Percentiles rank a stretch among this genome's conserved stretches.
Evolutionary conservation across 495 filamentous ascomycete genomes (phyloP).

Genomic region (Hypomontagnella submonticulosa): DNA sequence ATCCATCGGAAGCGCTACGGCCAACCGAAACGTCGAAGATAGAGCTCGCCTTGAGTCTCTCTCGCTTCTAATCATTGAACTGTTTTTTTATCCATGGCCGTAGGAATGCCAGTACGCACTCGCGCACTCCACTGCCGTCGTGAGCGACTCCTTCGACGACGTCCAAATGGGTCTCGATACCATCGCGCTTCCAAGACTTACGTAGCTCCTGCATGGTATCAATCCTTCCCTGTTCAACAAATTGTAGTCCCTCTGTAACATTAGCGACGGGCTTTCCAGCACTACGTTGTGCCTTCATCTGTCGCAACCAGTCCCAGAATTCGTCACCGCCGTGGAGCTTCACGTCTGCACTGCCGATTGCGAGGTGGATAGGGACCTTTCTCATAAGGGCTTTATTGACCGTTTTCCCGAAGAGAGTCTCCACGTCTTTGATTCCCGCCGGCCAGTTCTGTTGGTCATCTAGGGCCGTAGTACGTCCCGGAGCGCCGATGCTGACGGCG

Average conservation of each 20-base stretch:
- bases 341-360: conserved; percentile 38
- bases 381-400: conserved; percentile 35
- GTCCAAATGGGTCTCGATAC: conserved; percentile 34
- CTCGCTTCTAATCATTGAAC: neutral
- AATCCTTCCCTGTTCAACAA: conserved; percentile 26
- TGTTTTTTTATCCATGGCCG: conserved; percentile 20
- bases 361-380: conserved; percentile 42
- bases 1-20: too few species aligned
- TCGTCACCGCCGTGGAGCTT: conserved; percentile 33
- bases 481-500: conserved; percentile 45
- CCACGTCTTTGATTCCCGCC: conserved; percentile 36
- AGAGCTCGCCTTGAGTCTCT: too few species aligned
- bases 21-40: too few species aligned
- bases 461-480: conserved; percentile 36
- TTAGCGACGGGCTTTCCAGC: neutral
- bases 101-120: conserved; percentile 27
- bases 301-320: conserved; percentile 42
- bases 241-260: neutral
- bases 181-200: conserved; percentile 29
- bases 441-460: conserved; percentile 41
- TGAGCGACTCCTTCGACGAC: conserved; percentile 35
- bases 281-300: conserved; percentile 15
- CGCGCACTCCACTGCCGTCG: conserved; percentile 32
- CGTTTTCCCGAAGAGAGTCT: conserved; percentile 30
- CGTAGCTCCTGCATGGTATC: conserved; percentile 24